Percentiles rank a stretch among this genome's conserved stretches.
Evolutionary conservation across 768 basidiomycete species (phyloP).

Genomic region (Pleurotus giganteus): DNA sequence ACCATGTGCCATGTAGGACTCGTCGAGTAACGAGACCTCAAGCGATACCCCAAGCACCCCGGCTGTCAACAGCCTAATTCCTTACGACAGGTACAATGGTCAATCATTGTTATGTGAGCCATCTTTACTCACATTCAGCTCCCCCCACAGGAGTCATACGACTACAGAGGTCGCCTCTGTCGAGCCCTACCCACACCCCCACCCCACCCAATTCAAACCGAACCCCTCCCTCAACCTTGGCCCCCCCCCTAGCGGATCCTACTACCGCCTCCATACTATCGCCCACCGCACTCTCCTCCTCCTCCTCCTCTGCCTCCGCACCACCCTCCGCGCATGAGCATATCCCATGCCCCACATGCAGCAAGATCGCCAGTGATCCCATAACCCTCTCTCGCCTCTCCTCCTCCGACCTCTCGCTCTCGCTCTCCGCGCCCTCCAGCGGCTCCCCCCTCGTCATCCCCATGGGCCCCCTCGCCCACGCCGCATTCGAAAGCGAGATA

Average conservation of each 20-base stretch:
- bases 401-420: slow-evolving; percentile 26
- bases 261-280: no score
- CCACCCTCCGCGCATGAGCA: no score
- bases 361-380: slow-evolving; percentile 46
- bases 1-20: not conserved
- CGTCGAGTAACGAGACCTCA: not conserved
- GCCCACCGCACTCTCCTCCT: slow-evolving; percentile 33
- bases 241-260: not conserved
- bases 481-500: slow-evolving; percentile 58
- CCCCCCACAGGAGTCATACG: not conserved
- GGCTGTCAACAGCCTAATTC: slow-evolving; percentile 22
- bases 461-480: slow-evolving; percentile 50
- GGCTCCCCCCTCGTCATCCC: slow-evolving; percentile 46
- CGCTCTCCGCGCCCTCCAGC: not conserved
- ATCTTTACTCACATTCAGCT: not conserved
- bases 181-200: no score
- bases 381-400: no score
- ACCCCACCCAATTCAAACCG: slow-evolving; percentile 23
- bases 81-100: slow-evolving; percentile 16
- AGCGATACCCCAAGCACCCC: not conserved
- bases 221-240: slow-evolving; percentile 5
- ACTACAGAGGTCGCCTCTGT: no score
- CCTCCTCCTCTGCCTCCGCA: no score
- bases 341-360: slow-evolving; percentile 54
- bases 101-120: slow-evolving; percentile 27